Conservation (phyloP, 495 filamentous ascomycete species). For the Annulohypoxylon bovei region DNA sequence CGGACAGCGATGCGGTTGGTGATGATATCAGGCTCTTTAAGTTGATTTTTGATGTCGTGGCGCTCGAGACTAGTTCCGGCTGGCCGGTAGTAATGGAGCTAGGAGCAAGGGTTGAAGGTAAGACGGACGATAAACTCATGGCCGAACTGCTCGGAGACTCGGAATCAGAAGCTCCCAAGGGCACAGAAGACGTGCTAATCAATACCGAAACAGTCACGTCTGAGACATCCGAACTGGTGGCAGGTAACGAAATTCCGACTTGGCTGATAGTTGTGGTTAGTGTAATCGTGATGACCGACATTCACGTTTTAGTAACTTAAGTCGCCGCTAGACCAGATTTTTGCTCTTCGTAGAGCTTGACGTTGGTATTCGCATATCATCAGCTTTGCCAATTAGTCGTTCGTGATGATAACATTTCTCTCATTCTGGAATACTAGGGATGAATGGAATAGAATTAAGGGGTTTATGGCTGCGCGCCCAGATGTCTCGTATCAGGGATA, state of each 20-base stretch:
- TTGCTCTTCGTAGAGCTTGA: not conserved
- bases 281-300: conserved; percentile 8
- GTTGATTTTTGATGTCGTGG: not conserved
- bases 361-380: not conserved
- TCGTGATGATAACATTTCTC: not conserved
- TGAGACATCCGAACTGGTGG: not conserved
- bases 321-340: not conserved
- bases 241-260: not conserved
- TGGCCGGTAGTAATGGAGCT: not conserved
- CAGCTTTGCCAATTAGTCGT: not conserved
- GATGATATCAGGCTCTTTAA: not conserved
- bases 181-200: not conserved
- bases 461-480: not conserved
- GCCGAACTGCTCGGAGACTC: not conserved
- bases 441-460: not conserved
- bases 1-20: not conserved
- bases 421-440: not conserved
- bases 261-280: conserved; percentile 1
- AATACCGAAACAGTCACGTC: not conserved
- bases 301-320: not conserved
- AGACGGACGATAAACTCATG: not conserved
- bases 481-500: conserved; percentile 1
- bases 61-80: not conserved
- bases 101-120: not conserved
- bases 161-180: not conserved